These are phyloP conservation scores for Brettanomyces bruxellensis DNA, from an alignment of 805 yeast genomes.

Conservation along the genomic window DNA sequence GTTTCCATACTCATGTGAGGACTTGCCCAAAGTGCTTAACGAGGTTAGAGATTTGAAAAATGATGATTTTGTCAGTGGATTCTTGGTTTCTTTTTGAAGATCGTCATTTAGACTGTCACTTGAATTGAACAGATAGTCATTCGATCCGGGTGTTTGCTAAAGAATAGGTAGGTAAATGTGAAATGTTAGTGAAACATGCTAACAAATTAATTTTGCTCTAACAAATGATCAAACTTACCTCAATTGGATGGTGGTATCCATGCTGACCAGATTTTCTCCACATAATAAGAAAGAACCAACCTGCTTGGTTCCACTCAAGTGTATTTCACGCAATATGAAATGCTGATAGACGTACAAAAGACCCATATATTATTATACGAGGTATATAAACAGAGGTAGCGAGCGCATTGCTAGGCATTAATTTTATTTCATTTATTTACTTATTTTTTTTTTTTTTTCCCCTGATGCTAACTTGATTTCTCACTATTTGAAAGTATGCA, in stretches of 20 bases:
- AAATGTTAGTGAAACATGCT: too few species aligned
- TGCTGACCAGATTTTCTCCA: slow-evolving; percentile 11
- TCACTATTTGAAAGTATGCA: too few species aligned
- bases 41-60: slow-evolving; percentile 18
- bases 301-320: too few species aligned
- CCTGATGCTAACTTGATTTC: too few species aligned
- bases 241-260: slow-evolving; percentile 25
- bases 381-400: too few species aligned
- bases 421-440: too few species aligned
- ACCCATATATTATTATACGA: too few species aligned
- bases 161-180: not conserved
- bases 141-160: slow-evolving; percentile 23
- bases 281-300: slow-evolving; percentile 6
- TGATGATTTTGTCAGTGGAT: slow-evolving; percentile 7
- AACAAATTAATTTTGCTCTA: too few species aligned
- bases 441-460: too few species aligned
- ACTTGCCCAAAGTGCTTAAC: slow-evolving; percentile 3
- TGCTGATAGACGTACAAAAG: too few species aligned
- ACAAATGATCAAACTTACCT: slow-evolving; percentile 13
- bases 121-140: slow-evolving; percentile 21
- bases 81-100: not conserved
- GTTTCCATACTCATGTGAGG: slow-evolving; percentile 9
- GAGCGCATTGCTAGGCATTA: too few species aligned
- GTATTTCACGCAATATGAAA: too few species aligned
- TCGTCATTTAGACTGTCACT: slow-evolving; percentile 5